phyloP scores from a whole-genome alignment of 169 alveolate genomes.

The Cardiosporidium cionae region DNA sequence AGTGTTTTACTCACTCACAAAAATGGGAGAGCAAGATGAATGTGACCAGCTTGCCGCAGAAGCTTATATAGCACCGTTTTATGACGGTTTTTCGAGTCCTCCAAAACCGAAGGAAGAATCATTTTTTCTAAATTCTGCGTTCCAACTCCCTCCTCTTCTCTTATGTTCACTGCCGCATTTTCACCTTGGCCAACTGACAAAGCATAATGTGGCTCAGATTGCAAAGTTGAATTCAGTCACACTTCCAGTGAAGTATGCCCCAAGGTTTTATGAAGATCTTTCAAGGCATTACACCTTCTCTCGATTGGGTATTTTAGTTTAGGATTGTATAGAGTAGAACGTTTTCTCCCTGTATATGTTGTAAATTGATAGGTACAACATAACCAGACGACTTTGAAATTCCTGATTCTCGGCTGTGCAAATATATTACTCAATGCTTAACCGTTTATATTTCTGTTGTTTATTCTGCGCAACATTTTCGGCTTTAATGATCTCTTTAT shows the following conservation, averaged over 20 bases:
- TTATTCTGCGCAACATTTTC: too few relatives aligned
- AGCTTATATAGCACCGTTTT: neutral
- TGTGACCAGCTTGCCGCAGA: neutral
- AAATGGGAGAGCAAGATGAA: neutral
- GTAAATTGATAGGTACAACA: neutral
- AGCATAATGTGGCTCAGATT: neutral
- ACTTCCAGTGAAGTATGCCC: neutral
- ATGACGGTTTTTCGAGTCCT: neutral
- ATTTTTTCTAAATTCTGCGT: neutral
- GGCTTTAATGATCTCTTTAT: too few relatives aligned
- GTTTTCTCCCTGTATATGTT: neutral
- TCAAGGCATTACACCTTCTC: neutral
- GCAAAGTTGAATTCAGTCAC: neutral
- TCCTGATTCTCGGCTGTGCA: neutral
- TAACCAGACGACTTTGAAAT: neutral
- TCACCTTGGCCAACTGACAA: neutral
- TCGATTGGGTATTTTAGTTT: neutral
- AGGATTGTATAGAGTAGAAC: neutral
- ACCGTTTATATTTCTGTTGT: too few relatives aligned
- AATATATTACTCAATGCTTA: neutral
- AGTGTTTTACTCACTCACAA: neutral
- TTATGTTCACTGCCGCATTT: neutral
- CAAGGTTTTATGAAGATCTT: neutral
- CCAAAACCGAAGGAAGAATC: neutral
- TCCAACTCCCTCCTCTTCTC: neutral